Conservation (phyloP, 2,329 filamentous ascomycete genomes). For the Pseudogymnoascus pannorum region DNA sequence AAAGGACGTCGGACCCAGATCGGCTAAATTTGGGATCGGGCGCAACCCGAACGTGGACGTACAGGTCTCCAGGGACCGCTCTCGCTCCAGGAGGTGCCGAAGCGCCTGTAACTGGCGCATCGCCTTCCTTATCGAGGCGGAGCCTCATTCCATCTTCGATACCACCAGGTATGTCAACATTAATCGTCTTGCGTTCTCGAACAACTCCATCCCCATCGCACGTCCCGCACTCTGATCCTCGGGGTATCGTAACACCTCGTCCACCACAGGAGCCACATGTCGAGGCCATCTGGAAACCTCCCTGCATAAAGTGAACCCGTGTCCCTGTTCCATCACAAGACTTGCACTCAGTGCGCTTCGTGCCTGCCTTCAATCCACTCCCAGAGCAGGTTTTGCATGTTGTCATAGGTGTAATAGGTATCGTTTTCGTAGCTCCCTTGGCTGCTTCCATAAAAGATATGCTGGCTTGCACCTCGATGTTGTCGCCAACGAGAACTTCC, state of each 20-base stretch:
- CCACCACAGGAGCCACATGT: slow-evolving; percentile 80
- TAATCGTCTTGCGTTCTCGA: slow-evolving; percentile 74
- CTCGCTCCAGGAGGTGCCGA: slow-evolving; percentile 54
- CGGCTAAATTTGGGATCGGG: slow-evolving; percentile 84
- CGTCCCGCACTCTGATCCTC: slow-evolving; percentile 69
- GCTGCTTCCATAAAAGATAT: slow-evolving; percentile 96
- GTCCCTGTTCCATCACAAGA: slow-evolving; percentile 81
- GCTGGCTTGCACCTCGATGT: slow-evolving; percentile 88
- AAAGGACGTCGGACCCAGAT: slow-evolving; percentile 80
- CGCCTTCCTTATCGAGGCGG: slow-evolving; percentile 76
- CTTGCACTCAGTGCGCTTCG: slow-evolving; percentile 65
- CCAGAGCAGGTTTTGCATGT: slow-evolving; percentile 78
- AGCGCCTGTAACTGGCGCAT: slow-evolving; percentile 71
- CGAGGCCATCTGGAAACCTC: slow-evolving; percentile 92
- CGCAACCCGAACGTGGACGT: slow-evolving; percentile 84
- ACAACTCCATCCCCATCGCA: slow-evolving; percentile 81
- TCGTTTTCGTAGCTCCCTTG: slow-evolving; percentile 82
- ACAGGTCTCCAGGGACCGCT: slow-evolving; percentile 77
- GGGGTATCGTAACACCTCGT: slow-evolving; percentile 66
- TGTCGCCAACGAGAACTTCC: slow-evolving; percentile 80
- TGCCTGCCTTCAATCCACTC: slow-evolving; percentile 75
- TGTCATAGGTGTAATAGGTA: slow-evolving; percentile 73
- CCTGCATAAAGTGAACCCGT: slow-evolving; percentile 79
- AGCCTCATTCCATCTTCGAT: slow-evolving; percentile 96
- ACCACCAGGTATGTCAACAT: slow-evolving; percentile 86